Conservation (phyloP, 495 filamentous ascomycete species). For the Penicillium coprophilum region DNA sequence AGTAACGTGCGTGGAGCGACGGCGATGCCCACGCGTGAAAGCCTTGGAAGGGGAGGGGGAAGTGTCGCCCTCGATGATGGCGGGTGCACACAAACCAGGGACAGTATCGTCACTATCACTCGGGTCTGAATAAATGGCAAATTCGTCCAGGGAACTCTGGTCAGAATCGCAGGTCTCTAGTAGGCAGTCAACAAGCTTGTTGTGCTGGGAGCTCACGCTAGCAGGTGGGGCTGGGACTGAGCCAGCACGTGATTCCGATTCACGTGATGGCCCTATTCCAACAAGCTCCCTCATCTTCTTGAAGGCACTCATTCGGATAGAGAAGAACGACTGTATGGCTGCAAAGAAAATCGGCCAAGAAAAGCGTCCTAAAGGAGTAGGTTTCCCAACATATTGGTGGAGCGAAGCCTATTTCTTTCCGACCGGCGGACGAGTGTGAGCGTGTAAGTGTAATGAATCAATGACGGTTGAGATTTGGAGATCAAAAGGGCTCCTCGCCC, state of each 20-base stretch:
- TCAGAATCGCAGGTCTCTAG: conserved; percentile 6
- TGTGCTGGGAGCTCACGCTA: conserved; percentile 12
- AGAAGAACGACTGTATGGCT: neutral
- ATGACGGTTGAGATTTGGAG: conserved; percentile 21
- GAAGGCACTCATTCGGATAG: conserved; percentile 18
- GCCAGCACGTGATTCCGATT: neutral
- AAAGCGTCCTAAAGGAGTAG: neutral
- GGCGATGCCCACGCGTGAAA: conserved; percentile 47
- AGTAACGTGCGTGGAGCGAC: conserved; percentile 49
- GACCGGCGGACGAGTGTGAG: conserved; percentile 9
- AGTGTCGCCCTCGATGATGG: conserved; percentile 40
- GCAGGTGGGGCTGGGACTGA: neutral
- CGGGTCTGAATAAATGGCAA: conserved; percentile 1
- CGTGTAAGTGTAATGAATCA: conserved; percentile 32
- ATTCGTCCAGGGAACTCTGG: neutral
- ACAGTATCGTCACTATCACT: conserved; percentile 9
- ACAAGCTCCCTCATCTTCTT: conserved; percentile 26
- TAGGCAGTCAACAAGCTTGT: neutral
- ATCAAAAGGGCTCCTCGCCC: conserved; percentile 4
- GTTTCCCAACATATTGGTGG: conserved; percentile 11
- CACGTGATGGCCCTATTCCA: conserved; percentile 15
- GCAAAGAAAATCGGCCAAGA: neutral
- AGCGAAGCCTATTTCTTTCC: conserved; percentile 13
- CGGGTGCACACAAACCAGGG: conserved; percentile 20
- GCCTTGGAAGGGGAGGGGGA: conserved; percentile 39